Base-by-base conservation (phyloP, 2,329 filamentous ascomycete species). In the Aspergillus sergii region DNA sequence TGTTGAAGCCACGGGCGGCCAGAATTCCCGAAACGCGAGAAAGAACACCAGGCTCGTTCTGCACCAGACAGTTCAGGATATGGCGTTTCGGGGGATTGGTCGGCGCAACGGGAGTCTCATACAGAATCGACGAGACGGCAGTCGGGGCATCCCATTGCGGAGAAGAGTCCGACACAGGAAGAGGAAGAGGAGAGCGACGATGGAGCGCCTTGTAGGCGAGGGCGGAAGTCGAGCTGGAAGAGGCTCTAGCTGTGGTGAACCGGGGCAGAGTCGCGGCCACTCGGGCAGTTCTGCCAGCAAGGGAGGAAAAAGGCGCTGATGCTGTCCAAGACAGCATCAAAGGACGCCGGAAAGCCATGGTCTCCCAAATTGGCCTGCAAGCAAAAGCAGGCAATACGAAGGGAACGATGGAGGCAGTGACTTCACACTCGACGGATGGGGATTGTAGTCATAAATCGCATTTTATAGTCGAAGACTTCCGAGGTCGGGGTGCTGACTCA, bases 171-270 rank as follows among this genome's bases (percentile, higher is more conserved):
- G 92, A 88, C 69, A 88, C 89, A 60, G 92, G 91, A 59, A 97
- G 91, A 26, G 93, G 88, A 66, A 94, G 92, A 23, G 92, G 90
- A 65, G 94, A 91, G 69, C 94, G 92, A 73, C 93, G 91, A 76
- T 97, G 94, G 67, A 98, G 87, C 62, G 94, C 93, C 85, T 99
- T 99, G 88, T 98, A 98, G 74, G 94, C 94, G 68, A 98, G 88
- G 67, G 95, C 94, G 61, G 93, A 95, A 70, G 94, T 98, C 60
- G 94, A 96, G 81, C 88, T 79, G 56, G 76, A 78, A 2, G 77
- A 78, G 58, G 74, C 69, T 62, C 76, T 72, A 65, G 65, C 60
- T 55, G 70, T 66, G 57, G 69, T 73, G 68, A 75, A 76, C 58
- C 71, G 75, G 62, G 75, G 69, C 30, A 75, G 64, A 57, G 69